These are phyloP conservation scores for Sapria himalayana DNA, from an alignment of 345 rosid species.

Conservation along the genomic window DNA sequence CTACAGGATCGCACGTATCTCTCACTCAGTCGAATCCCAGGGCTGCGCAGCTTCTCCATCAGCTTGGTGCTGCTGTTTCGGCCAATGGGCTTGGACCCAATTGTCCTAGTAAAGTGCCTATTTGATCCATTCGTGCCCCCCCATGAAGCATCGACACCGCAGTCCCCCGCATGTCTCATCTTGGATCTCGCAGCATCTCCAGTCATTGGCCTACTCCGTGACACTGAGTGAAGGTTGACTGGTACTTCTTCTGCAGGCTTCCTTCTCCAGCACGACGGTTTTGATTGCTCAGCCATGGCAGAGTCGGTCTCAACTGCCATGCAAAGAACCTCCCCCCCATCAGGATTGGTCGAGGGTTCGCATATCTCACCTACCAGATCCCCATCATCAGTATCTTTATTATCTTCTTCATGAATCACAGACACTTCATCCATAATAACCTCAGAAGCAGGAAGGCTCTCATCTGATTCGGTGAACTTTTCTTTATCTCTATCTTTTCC, in stretches of 20 bases:
- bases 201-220: no score
- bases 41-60: conserved; percentile 35
- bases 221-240: no score
- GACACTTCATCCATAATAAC: conserved; percentile 22
- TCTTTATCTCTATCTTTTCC: conserved; percentile 72
- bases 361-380: conserved; percentile 22
- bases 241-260: conserved; percentile 34
- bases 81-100: conserved; percentile 21
- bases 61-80: conserved; percentile 30
- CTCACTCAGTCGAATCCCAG: conserved; percentile 24
- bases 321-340: conserved; percentile 21
- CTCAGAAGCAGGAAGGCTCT: conserved; percentile 10
- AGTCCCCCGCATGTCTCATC: no score
- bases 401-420: conserved; percentile 23
- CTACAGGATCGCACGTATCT: conserved; percentile 41
- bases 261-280: conserved; percentile 30
- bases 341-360: conserved; percentile 21
- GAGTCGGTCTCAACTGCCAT: conserved; percentile 28
- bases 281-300: conserved; percentile 25
- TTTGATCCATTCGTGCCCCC: conserved; percentile 30
- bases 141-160: conserved; percentile 25
- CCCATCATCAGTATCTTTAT: conserved; percentile 15
- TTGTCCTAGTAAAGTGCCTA: conserved; percentile 32
- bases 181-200: no score
- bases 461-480: conserved; percentile 17